These are phyloP conservation scores for Paspalum vaginatum DNA, from an alignment of 176 grass and related monocot species.

Conservation along the genomic window DNA sequence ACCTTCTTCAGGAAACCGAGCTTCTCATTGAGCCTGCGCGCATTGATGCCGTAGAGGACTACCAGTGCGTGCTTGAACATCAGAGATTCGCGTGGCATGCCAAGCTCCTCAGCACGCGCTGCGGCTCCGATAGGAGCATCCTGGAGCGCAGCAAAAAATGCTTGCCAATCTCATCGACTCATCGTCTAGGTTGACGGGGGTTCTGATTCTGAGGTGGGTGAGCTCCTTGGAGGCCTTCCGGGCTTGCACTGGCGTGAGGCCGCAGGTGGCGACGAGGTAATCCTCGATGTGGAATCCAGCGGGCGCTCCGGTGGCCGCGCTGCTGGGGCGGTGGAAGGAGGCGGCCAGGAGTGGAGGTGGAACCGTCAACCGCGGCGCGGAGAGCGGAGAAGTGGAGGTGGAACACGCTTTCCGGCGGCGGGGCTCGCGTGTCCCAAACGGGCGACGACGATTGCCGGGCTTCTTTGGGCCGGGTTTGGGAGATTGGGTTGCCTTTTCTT, in stretches of 20 bases:
- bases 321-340: background rate
- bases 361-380: background rate
- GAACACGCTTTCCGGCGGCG: constrained; percentile 14
- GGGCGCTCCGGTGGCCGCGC: background rate
- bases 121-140: background rate
- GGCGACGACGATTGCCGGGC: too few species aligned
- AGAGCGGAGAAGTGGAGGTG: background rate
- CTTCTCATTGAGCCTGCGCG: background rate
- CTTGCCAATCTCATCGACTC: background rate
- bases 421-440: too few species aligned
- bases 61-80: constrained; percentile 16
- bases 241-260: constrained; percentile 35
- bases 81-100: background rate
- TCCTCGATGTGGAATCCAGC: constrained; percentile 26
- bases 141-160: background rate
- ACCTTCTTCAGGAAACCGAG: constrained; percentile 31
- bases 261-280: constrained; percentile 43
- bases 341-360: background rate
- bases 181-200: background rate
- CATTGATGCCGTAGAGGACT: background rate
- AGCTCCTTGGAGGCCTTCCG: constrained; percentile 12
- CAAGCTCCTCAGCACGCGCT: background rate
- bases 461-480: too few species aligned
- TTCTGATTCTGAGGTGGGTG: background rate
- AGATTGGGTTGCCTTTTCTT: too few species aligned